Evolutionary conservation across 148 eudicot genomes (phyloP), one percentile per base, ranked within the genome.

Genomic region (Nyssa sinensis): DNA sequence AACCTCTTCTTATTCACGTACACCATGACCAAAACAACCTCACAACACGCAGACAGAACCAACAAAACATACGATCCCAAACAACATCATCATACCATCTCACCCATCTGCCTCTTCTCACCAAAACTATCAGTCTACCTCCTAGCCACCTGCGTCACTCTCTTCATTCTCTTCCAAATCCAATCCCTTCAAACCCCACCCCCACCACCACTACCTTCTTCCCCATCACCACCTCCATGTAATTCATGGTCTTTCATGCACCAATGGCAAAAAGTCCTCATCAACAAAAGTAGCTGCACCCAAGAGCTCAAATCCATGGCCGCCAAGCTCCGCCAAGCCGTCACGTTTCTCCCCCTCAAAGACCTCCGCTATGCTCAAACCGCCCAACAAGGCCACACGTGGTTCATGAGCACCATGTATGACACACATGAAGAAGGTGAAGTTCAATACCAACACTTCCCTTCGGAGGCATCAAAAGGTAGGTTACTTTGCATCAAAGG

Each of bases 331-430:
- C 85, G 83, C 0, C 61, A 65, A 1, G 69, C 86, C 1, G 88
- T 92, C 77, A 90, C 93, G 2, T 92, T 90, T 53, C 87, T 92
- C 28, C 97, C 94, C 1, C 63, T 92, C 2, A 92, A 90, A 67
- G 97, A 92, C 81, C 72, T 92, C 31, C 76, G 94, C 21, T 92
- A 75, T 73, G 2, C 89, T 1, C 49, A 64, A 7, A 25, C 84
- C 5, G 85, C 97, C 49, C 83, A 64, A 1, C 67, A 67, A 19
- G 97, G 91, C 34, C 97, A 92, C 83, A 92, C 97, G 25, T 92
- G 92, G 97, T 92, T 92, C 92, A 92, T 92, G 97, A 92, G 97
- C 75, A 83, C 94, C 66, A 29, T 84, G 77, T 75, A 82, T 47
- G 95, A 92, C 80, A 90, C 75, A 23, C 91, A 80, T 3, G 86